Evolutionary conservation across 805 yeast genomes (phyloP).

Genomic region (Debaryomyces tyrocola): DNA sequence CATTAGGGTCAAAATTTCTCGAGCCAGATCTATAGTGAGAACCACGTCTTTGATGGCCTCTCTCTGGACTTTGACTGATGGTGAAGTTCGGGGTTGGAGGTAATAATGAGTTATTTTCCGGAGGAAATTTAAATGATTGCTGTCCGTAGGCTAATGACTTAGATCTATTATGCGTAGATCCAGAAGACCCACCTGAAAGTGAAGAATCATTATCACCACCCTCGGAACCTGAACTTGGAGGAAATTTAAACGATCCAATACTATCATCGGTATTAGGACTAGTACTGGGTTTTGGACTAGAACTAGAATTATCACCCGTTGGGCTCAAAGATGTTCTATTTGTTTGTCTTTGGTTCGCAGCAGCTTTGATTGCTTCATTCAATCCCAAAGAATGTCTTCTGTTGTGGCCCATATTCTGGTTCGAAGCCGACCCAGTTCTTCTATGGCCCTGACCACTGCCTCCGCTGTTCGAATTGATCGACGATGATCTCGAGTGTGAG

Average conservation of each 20-base stretch:
- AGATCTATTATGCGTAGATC: constrained; percentile 32
- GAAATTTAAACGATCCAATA: constrained; percentile 53
- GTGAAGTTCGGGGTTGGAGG: constrained; percentile 58
- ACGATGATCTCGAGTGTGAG: constrained; percentile 36
- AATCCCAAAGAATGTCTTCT: constrained; percentile 92
- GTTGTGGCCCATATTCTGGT: constrained; percentile 60
- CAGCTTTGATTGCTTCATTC: constrained; percentile 92
- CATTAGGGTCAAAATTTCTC: constrained; percentile 38
- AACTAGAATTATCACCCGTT: constrained; percentile 13
- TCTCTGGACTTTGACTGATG: constrained; percentile 39
- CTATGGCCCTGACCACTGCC: constrained; percentile 24
- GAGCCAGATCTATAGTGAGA: constrained; percentile 42
- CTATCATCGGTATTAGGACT: constrained; percentile 10
- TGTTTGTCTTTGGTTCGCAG: constrained; percentile 76
- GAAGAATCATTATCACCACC: constrained; percentile 11
- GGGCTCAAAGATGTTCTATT: constrained; percentile 37
- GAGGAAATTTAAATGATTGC: constrained; percentile 63
- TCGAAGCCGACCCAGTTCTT: constrained; percentile 32
- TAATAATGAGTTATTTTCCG: constrained; percentile 34
- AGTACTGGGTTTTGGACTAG: constrained; percentile 1
- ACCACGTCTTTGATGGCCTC: constrained; percentile 39
- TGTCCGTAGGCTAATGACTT: constrained; percentile 46
- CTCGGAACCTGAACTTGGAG: constrained; percentile 37
- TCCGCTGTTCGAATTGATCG: constrained; percentile 17
- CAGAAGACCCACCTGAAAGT: constrained; percentile 2